Evolutionary conservation across 306 rosid genomes (phyloP).

Genomic region (Erythrophleum fordii): DNA sequence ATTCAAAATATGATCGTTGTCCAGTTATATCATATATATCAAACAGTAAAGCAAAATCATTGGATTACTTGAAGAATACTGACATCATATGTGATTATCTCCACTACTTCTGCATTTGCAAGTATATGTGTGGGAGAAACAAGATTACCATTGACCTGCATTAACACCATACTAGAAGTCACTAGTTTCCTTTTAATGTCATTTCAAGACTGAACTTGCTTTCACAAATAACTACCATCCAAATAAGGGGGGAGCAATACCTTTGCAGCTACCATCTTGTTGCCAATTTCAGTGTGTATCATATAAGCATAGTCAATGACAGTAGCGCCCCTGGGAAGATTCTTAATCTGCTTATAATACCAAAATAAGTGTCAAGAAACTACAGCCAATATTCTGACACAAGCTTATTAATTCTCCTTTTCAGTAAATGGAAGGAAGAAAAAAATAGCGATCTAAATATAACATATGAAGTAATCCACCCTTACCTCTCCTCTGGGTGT

Average conservation of each 20-base stretch:
- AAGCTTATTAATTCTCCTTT: slow-evolving; percentile 16
- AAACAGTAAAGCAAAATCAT: slow-evolving; percentile 16
- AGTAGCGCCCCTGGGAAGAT: slow-evolving; percentile 96
- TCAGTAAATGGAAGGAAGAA: slow-evolving; percentile 7
- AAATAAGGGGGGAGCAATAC: slow-evolving; percentile 47
- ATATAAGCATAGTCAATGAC: slow-evolving; percentile 95
- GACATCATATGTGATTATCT: slow-evolving; percentile 95
- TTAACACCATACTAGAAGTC: slow-evolving; percentile 33
- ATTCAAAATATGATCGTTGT: slow-evolving; percentile 20
- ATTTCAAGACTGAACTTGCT: slow-evolving; percentile 31
- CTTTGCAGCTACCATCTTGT: slow-evolving; percentile 99
- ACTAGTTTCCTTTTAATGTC: slow-evolving; percentile 22
- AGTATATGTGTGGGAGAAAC: slow-evolving; percentile 86
- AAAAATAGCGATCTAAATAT: slow-evolving; percentile 22
- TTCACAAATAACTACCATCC: slow-evolving; percentile 27
- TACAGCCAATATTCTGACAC: slow-evolving; percentile 23
- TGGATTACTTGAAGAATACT: slow-evolving; percentile 48
- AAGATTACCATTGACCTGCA: slow-evolving; percentile 97
- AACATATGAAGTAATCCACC: slow-evolving; percentile 23
- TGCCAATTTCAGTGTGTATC: slow-evolving; percentile 99
- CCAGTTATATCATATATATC: slow-evolving; percentile 29
- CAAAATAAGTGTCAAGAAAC: slow-evolving; percentile 32
- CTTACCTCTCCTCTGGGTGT: slow-evolving; percentile 98
- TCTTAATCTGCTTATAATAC: slow-evolving; percentile 70
- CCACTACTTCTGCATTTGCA: slow-evolving; percentile 98